Base-by-base conservation (phyloP, 495 filamentous ascomycete species). In the Pseudomonodictys pantanalensis region DNA sequence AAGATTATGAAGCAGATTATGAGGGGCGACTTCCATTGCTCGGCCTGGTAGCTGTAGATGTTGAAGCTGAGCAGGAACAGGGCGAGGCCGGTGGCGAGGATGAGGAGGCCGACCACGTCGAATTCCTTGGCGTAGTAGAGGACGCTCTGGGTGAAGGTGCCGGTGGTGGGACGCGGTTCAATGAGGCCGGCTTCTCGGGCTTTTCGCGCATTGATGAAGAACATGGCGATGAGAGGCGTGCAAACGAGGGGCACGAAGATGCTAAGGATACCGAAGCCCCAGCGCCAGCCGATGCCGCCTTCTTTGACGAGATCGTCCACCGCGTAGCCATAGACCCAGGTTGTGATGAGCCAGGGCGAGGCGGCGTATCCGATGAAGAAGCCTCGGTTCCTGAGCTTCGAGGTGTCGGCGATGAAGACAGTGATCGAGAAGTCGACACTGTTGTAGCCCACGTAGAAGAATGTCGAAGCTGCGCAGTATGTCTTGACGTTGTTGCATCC, bases 21-120 rank as follows among this genome's bases (percentile, higher is more conserved):
- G 11, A 75, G 51, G n/a, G 79, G 69, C 23, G 78, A 75, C 1
- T 71, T 56, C 71, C 84, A 86, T 20, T 73, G 74, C 9, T 77
- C 67, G 1, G 72, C 60, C 28, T 77, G 75, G 52, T 74, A 75
- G 25, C 69, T 71, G 52, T 73, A 71, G 30, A 88, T 65, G 58
- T 70, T 80, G 70, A 89, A 83, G 1, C 84, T 82, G 1, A 87
- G 76, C 8, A 88, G 76, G 65, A 89, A 79, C 8, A 88, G 74
- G 11, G 82, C 75, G 60, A 87, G 76, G 25, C 81, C 85, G 17
- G 75, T 75, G 53, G 78, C 78, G 33, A 87, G 66, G n/a, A 89
- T 67, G 22, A 83, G 52, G 17, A 86, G 74, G 48, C 86, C 86
- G 28, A 85, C 73, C 30, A 85, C 66, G 63, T 89, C 86, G 58